Base-by-base conservation (phyloP, 177 flowering plant genomes). In the Vitis hybrid region DNA sequence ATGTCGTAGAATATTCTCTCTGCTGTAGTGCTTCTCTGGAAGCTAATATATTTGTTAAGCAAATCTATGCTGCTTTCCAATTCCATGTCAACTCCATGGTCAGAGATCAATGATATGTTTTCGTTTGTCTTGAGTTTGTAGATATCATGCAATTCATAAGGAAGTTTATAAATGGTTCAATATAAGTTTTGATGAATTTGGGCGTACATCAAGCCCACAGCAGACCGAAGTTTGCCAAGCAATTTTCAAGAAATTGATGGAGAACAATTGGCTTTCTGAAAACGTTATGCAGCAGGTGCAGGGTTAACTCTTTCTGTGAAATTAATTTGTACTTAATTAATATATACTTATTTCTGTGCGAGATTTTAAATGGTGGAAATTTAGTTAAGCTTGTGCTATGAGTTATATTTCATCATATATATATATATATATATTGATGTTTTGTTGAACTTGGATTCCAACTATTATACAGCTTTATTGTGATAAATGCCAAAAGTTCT, bases 141-240 rank as follows among this genome's bases (percentile, higher is more conserved):
- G 99, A 63, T 95, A 95, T 73, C 87, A 93, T 77, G 92, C 86
- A 2, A 86, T 95, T 78, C 99, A 95, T 77, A 91, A 74, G 75
- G 86, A 90, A 52, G 92, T 95, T 3, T 93, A 95, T 68, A 67
- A 91, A 1, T 95, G 99, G 99, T 95, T 95, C 56, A 75, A 85
- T 68, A 95, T 95, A 62, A 85, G 93, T 73, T 95, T 93, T 71
- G 99, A 95, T 80, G 76, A 91, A 71, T 95, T 95, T 82, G 99
- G 98, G 11, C 90, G 98, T 7, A 95, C 99, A 1, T 95, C 99
- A 66, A 72, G 82, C 54, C 97, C 97, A 2, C 84, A 93, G 71
- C 98, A 95, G 74, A 95, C 99, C 69, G 97, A 87, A 79, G 81
- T 87, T 66, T 93, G 98, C 81, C 99, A 93, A 77, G 86, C 84